Percentiles rank a stretch among this genome's conserved stretches.
These are phyloP conservation scores for Jatropha multifida DNA, from an alignment of 441 rosid genomes.

Conservation along the genomic window DNA sequence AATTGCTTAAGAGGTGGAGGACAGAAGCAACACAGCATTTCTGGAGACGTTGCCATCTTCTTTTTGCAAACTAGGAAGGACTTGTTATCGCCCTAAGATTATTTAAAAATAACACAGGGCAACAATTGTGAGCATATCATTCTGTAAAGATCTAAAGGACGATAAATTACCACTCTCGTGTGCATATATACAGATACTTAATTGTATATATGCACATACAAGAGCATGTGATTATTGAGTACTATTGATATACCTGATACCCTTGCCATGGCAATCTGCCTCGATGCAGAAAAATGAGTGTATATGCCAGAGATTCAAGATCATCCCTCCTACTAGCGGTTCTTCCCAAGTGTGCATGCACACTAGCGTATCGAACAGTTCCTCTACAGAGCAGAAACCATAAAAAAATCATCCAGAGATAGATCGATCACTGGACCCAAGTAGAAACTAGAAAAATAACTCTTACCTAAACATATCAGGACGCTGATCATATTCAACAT, in stretches of 20 bases:
- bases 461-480: conserved; percentile 97
- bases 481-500: conserved; percentile 97
- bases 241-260: conserved; percentile 62
- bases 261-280: conserved; percentile 99
- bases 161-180: not conserved
- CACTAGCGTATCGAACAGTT: conserved; percentile 98
- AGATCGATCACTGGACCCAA: conserved; percentile 5
- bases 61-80: conserved; percentile 95
- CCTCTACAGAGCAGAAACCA: conserved; percentile 46
- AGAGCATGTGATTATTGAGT: not conserved
- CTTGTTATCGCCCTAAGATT: conserved; percentile 84
- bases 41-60: conserved; percentile 97
- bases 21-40: conserved; percentile 94
- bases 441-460: conserved; percentile 9
- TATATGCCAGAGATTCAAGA: conserved; percentile 96
- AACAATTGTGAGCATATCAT: conserved; percentile 4
- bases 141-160: conserved; percentile 10
- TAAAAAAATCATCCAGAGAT: conserved; percentile 16
- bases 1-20: conserved; percentile 85
- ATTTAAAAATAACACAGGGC: conserved; percentile 9
- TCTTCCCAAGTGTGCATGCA: conserved; percentile 96
- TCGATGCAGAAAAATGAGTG: conserved; percentile 82
- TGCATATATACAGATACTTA: not conserved
- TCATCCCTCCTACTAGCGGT: conserved; percentile 99
- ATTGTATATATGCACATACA: not conserved